A percentile compares a stretch with the other conserved stretches of the same genome.
Conservation (phyloP, 2,329 filamentous ascomycete species). For the Pseudogymnoascus sp. region DNA sequence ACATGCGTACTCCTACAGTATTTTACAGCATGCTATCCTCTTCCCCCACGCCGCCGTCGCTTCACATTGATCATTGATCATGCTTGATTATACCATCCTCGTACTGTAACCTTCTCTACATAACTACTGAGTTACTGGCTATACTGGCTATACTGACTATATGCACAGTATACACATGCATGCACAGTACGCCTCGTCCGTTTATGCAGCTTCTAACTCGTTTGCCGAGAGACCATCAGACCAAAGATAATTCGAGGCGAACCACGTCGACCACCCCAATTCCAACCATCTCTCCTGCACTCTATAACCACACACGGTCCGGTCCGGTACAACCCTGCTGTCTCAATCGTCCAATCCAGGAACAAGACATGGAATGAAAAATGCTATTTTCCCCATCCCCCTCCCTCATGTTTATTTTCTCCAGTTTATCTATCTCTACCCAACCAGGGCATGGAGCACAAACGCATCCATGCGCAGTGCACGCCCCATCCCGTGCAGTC, state of each 20-base stretch:
- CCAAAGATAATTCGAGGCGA: not conserved
- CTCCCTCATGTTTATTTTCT: not conserved
- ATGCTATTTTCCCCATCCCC: not conserved
- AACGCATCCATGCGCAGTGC: not conserved
- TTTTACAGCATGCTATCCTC: not conserved
- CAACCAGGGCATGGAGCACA: not conserved
- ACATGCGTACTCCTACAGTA: not conserved
- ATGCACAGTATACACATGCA: not conserved
- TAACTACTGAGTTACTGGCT: too few relatives aligned
- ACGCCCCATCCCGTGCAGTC: not conserved
- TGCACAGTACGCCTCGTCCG: not conserved
- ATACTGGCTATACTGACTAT: not conserved
- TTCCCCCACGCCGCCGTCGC: not conserved
- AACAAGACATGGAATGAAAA: not conserved
- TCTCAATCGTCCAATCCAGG: not conserved
- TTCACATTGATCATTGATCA: not conserved
- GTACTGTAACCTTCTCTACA: not conserved
- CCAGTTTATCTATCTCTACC: not conserved
- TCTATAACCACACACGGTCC: not conserved
- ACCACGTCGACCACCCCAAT: not conserved
- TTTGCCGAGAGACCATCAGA: not conserved
- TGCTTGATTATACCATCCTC: not conserved
- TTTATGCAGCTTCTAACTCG: not conserved
- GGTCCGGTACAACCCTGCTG: not conserved
- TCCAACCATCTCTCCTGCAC: not conserved